A percentile compares a stretch with the other conserved stretches of the same genome.
Evolutionary conservation across 202 grass and related monocot genomes (phyloP).

Genomic region (Panicum virgatum): DNA sequence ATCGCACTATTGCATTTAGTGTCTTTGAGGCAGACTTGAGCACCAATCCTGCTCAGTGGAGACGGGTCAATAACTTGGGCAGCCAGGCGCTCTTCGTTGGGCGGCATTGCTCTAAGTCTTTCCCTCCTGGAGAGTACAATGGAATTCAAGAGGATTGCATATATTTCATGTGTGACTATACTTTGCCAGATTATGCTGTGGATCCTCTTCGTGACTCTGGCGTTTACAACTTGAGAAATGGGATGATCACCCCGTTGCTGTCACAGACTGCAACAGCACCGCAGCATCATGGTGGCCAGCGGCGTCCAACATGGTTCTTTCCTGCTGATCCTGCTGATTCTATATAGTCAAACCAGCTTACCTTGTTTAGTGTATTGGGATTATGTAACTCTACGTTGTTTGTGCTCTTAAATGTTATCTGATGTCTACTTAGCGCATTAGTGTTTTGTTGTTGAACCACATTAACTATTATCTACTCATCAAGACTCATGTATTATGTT

Average conservation of each 20-base stretch:
- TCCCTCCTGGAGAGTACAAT: neutral
- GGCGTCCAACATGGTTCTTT: neutral
- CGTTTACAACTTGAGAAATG: constrained; percentile 1
- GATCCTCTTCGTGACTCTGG: constrained; percentile 30
- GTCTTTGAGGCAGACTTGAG: constrained; percentile 20
- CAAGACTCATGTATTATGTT: too few species aligned
- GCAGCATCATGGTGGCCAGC: neutral
- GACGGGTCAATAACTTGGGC: neutral
- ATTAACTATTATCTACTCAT: too few species aligned
- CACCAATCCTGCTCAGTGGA: neutral
- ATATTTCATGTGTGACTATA: constrained; percentile 23
- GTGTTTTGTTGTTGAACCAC: too few species aligned
- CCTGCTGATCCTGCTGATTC: neutral
- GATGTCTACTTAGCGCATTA: too few species aligned
- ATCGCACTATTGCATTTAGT: neutral
- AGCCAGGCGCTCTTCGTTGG: constrained; percentile 6
- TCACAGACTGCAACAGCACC: neutral
- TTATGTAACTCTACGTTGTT: too few species aligned
- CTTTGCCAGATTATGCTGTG: neutral
- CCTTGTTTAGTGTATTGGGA: neutral
- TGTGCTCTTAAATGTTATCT: too few species aligned
- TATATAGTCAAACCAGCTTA: neutral
- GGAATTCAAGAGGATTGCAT: constrained; percentile 20
- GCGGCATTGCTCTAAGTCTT: neutral
- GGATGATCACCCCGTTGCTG: neutral